Conservation (phyloP, 176 grass and related monocot genomes). For the Musa acuminata region DNA sequence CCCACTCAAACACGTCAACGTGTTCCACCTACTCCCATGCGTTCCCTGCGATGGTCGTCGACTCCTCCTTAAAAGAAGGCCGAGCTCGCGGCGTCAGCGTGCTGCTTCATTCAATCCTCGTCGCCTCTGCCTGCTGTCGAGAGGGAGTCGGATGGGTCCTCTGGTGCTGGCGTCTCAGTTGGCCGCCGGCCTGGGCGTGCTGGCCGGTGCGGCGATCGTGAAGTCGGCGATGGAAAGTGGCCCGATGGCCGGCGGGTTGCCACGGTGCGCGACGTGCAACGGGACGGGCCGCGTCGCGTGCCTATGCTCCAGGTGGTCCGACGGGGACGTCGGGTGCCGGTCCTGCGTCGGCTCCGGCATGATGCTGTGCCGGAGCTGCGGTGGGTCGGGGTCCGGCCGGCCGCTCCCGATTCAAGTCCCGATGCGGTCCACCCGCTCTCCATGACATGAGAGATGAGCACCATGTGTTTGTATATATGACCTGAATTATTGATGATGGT, state of each 20-base stretch:
- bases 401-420: slow-evolving; percentile 44
- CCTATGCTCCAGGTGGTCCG: slow-evolving; percentile 79
- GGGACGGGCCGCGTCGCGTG: slow-evolving; percentile 57
- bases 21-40: no score
- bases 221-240: slow-evolving; percentile 35
- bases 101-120: no score
- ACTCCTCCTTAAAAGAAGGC: no score
- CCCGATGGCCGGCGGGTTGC: slow-evolving; percentile 22
- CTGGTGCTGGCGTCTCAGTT: slow-evolving; percentile 54
- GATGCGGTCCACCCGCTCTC: slow-evolving; percentile 6
- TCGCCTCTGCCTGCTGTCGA: neutral
- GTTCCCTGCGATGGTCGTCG: no score
- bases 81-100: no score
- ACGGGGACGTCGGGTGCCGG: slow-evolving; percentile 70
- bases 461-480: neutral
- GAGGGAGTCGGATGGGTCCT: slow-evolving; percentile 33
- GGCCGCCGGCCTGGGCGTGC: slow-evolving; percentile 56
- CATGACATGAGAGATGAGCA: no score
- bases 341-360: slow-evolving; percentile 61
- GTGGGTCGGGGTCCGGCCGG: slow-evolving; percentile 57
- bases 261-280: slow-evolving; percentile 73
- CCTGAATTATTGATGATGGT: neutral
- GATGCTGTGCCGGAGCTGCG: slow-evolving; percentile 67
- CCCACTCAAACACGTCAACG: no score
- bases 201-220: slow-evolving; percentile 62